Evolutionary conservation across 2,329 filamentous ascomycete genomes (phyloP), one percentile per base, ranked within the genome.

Genomic region (Chlorencoelia australis): DNA sequence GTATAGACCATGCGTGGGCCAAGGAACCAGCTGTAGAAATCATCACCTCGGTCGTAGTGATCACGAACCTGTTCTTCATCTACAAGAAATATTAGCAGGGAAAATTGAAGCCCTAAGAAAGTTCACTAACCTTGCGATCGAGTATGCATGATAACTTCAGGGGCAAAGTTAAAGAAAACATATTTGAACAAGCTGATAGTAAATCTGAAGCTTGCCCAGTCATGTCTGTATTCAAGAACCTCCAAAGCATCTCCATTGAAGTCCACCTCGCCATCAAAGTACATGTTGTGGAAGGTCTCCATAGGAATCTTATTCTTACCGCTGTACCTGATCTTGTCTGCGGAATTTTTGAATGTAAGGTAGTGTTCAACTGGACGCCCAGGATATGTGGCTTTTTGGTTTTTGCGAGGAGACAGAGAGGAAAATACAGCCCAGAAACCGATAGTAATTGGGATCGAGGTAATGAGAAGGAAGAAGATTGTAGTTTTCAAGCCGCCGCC

Each of bases 1-100:
- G 91, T 98, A 69, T 96, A 96, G 64, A 96, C 86, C 91, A 96
- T 98, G 57, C 89, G 88, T 41, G 89, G 89, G 44, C 91, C 91
- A 46, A 96, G 75, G 73, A 96, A 96, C 87, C 88, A 98, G 60
- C 77, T 82, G 70, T 98, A 98, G 67, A 95, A 94, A 65, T 96
- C 91, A 60, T 98, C 87, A 57, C 91, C 91, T 48, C 87, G 81
- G 71, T 96, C 91, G 64, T 98, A 98, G 69, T 95, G 87, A 62
- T 88, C 86, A 58, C 88, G 86, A 39, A 96, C 88, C 67, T 96
- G 91, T 64, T 96, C 89, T 73, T 95, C 88, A 52, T 96, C 89
- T 86, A 49, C 22, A 30, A 33, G 9, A n/a, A 26, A 18, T n/a
- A 26, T 46, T 63, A 50, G 64, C 52, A 40, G 41, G 14, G 27